phyloP scores from a whole-genome alignment of 805 yeast genomes.

The Debaryomyces hansenii region DNA sequence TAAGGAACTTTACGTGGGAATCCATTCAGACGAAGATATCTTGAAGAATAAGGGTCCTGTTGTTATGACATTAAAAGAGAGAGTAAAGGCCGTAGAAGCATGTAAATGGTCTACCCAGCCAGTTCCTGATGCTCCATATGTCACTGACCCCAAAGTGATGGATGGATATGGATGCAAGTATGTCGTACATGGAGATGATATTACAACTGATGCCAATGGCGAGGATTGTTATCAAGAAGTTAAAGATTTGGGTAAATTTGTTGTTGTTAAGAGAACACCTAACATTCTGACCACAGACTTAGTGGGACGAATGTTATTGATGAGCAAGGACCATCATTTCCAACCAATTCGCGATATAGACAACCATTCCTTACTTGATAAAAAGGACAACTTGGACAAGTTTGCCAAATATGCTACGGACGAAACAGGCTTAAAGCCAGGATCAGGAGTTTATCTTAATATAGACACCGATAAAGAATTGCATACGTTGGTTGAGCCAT shows the following conservation, averaged over 20 bases:
- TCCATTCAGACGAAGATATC: conserved; percentile 90
- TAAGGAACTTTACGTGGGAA: conserved; percentile 74
- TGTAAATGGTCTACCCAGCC: conserved; percentile 84
- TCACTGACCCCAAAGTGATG: conserved; percentile 81
- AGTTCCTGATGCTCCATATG: conserved; percentile 85
- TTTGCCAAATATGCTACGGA: conserved; percentile 62
- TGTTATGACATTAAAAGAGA: conserved; percentile 81
- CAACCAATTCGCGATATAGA: conserved; percentile 23
- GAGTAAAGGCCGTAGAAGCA: conserved; percentile 81
- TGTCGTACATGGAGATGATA: conserved; percentile 99
- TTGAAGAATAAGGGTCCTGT: conserved; percentile 85
- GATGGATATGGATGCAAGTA: conserved; percentile 72
- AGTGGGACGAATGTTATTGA: conserved; percentile 80
- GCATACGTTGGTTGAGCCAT: conserved; percentile 35
- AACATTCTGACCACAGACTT: conserved; percentile 94
- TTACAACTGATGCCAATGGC: conserved; percentile 94
- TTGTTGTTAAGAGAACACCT: conserved; percentile 91
- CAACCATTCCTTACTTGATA: conserved; percentile 27
- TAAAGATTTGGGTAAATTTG: conserved; percentile 81
- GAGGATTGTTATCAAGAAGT: conserved; percentile 86
- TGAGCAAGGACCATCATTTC: conserved; percentile 59
- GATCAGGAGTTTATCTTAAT: conserved; percentile 57
- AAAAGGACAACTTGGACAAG: conserved; percentile 37
- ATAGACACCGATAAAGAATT: conserved; percentile 25
- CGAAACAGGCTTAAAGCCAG: conserved; percentile 55